Conservation (phyloP, 805 yeast species). For the Kazachstania kunashirensis region DNA sequence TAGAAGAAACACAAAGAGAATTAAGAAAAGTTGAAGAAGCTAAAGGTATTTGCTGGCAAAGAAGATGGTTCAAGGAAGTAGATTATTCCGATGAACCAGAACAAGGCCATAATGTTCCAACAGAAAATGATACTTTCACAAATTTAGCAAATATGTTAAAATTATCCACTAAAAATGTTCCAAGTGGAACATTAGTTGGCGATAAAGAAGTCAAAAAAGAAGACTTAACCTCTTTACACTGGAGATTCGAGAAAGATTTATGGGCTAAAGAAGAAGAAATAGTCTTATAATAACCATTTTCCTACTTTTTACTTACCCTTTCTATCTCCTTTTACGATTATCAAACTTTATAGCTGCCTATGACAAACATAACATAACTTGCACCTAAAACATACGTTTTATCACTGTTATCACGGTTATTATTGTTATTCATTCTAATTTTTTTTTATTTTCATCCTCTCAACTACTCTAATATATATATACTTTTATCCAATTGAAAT, state of each 20-base stretch:
- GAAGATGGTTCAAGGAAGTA: conserved; percentile 67
- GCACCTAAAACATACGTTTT: too few species aligned
- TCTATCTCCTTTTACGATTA: background rate
- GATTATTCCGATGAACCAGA: conserved; percentile 31
- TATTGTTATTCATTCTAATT: too few species aligned
- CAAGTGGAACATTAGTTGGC: conserved; percentile 54
- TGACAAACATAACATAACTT: background rate
- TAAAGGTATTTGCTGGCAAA: conserved; percentile 59
- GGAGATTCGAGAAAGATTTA: conserved; percentile 55
- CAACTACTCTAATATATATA: too few species aligned
- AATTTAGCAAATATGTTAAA: conserved; percentile 40
- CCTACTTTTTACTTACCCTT: background rate
- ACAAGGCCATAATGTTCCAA: conserved; percentile 22
- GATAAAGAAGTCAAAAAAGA: conserved; percentile 45
- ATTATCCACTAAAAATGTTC: conserved; percentile 54
- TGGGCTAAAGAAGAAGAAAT: conserved; percentile 58
- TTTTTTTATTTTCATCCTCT: too few species aligned
- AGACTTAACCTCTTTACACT: conserved; percentile 44
- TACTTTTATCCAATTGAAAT: too few species aligned
- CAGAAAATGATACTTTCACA: conserved; percentile 32
- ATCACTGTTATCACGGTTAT: too few species aligned
- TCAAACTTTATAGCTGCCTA: background rate
- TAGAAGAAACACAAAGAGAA: conserved; percentile 84
- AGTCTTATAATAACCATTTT: conserved; percentile 20
- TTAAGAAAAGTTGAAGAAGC: conserved; percentile 66